A percentile compares a stretch with the other conserved stretches of the same genome.
Evolutionary conservation across 2,329 filamentous ascomycete species (phyloP).

Genomic region (Aspergillus ruber): DNA sequence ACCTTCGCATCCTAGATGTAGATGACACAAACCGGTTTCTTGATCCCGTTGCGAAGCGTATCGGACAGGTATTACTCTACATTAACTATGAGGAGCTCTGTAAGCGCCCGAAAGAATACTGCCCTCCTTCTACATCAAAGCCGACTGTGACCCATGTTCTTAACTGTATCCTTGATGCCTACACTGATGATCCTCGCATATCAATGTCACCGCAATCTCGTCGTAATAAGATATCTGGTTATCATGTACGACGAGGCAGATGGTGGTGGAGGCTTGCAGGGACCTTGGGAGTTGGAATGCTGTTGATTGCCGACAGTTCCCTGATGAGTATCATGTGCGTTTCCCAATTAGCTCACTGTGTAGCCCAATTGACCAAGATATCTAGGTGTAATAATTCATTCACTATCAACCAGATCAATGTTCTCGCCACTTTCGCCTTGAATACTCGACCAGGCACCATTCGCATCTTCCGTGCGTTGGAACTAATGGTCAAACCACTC

Average conservation of each 20-base stretch:
- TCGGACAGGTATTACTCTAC: conserved; percentile 2
- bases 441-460: conserved; percentile 9
- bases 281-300: background rate
- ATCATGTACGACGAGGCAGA: background rate
- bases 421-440: conserved; percentile 6
- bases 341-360: background rate
- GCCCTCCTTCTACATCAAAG: conserved; percentile 1
- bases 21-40: conserved; percentile 71
- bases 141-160: background rate
- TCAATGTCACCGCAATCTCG: background rate
- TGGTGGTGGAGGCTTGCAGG: background rate
- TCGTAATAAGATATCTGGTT: conserved; percentile 2
- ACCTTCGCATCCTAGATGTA: conserved; percentile 26
- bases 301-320: background rate
- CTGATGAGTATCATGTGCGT: background rate
- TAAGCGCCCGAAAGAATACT: background rate
- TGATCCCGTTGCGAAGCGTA: conserved; percentile 3
- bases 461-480: conserved; percentile 7
- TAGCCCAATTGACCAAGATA: background rate
- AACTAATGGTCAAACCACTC: conserved; percentile 7
- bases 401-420: conserved; percentile 2
- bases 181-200: conserved; percentile 1
- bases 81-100: conserved; percentile 5
- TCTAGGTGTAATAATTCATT: conserved; percentile 2
- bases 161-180: conserved; percentile 1